phyloP scores from a whole-genome alignment of 148 eudicot species.

The Camellia sinensis region DNA sequence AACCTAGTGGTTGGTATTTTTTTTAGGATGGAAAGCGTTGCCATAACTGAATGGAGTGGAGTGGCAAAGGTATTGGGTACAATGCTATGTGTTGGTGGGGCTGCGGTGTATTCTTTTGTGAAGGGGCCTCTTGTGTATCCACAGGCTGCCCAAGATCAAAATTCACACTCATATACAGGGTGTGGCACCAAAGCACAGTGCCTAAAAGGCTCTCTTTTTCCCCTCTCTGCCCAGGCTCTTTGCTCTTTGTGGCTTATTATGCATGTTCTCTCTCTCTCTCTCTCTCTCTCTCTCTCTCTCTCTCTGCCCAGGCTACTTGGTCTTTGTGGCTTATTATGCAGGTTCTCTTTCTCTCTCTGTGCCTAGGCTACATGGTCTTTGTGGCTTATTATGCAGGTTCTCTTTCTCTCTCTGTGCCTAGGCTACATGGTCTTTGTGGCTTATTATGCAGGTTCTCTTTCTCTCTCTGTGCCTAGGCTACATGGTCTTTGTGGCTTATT shows the following conservation, averaged over 20 bases:
- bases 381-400: too few species aligned
- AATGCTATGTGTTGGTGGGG: conserved; percentile 32
- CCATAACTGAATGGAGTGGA: conserved; percentile 28
- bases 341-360: too few species aligned
- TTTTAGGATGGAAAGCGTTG: conserved; percentile 37
- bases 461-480: too few species aligned
- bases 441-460: too few species aligned
- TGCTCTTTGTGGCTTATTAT: conserved; percentile 41
- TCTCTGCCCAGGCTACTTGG: too few species aligned
- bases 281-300: too few species aligned
- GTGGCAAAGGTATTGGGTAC: conserved; percentile 39
- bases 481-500: too few species aligned
- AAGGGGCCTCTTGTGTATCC: conserved; percentile 36
- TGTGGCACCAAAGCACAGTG: conserved; percentile 21
- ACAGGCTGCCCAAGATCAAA: neutral
- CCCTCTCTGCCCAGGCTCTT: conserved; percentile 20
- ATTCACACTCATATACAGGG: neutral
- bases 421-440: too few species aligned
- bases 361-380: too few species aligned
- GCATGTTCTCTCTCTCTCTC: conserved; percentile 24
- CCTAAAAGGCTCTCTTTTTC: conserved; percentile 37
- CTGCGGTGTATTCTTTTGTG: conserved; percentile 35
- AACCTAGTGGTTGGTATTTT: neutral
- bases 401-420: too few species aligned
- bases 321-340: too few species aligned